Base-by-base conservation (phyloP, 2,329 filamentous ascomycete genomes). In the Clarireedia hainanense region DNA sequence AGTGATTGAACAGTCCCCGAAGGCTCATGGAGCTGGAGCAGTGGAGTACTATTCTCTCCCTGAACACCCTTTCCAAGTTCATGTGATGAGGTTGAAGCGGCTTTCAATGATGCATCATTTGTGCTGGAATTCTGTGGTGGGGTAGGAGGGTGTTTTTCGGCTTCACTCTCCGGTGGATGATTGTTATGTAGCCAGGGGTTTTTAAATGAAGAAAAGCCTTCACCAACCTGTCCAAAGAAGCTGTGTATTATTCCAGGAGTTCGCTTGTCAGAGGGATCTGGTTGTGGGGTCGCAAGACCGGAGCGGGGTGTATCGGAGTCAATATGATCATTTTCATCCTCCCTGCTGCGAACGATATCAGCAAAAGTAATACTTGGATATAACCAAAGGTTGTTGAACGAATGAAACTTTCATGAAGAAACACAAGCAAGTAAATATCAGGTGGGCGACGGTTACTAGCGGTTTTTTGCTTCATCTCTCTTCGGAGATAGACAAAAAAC, bases 151-250 rank as follows among this genome's bases (percentile, higher is more conserved):
- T 61, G 53, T 53, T 54, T 58, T 53, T 63, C 57, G 49, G 50
- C 36, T 56, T 63, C 58, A 56, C 57, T 60, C 15, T 58, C 64
- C 50, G 60, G 20, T 55, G 65, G 67, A 53, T 69, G 65, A 62
- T 66, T 61, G 24, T 63, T 65, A 60, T 58, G 61, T 63, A 60
- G 63, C 64, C 62, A 59, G 49, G 63, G 58, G 64, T 55, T 58
- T 55, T 50, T 30, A 55, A 24, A 24, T 67, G 62, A 62, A 80
- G 81, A 80, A 84, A 85, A 83, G 78, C 81, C 83, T 80, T 82
- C 81, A 96, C 94, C 86, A 95, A 99, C 94, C 92, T 99, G 94
- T 78, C 87, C 88, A 81, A 97, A 96, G 80, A 94, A 96, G 79
- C 87, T 95, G 73, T 85, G 83, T 81, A 94, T 87, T 77, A 97